Evolutionary conservation across 805 yeast species (phyloP).

Genomic region (Cyberlindnera mycetangii): DNA sequence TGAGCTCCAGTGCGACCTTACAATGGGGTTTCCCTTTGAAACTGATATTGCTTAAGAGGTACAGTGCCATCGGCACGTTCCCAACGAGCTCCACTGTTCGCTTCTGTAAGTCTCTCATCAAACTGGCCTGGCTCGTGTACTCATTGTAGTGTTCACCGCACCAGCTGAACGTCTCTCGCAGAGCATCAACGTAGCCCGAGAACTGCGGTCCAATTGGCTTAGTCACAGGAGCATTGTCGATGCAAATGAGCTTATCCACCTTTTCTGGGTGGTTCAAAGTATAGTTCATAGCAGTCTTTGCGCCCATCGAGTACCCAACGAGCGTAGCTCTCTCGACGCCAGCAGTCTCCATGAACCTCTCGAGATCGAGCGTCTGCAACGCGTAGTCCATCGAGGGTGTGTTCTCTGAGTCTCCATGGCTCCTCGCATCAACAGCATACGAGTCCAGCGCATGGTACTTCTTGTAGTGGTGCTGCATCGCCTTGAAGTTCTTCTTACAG

Average conservation of each 20-base stretch:
- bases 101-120: slow-evolving; percentile 1
- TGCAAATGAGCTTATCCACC: slow-evolving; percentile 41
- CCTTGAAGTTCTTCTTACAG: slow-evolving; percentile 40
- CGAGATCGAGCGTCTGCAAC: slow-evolving; percentile 23
- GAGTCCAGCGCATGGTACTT: slow-evolving; percentile 33
- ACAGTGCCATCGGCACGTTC: slow-evolving; percentile 11
- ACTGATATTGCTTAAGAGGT: slow-evolving; percentile 19
- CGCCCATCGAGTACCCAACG: slow-evolving; percentile 62
- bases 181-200: slow-evolving; percentile 4
- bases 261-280: slow-evolving; percentile 36
- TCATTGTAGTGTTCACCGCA: slow-evolving; percentile 1
- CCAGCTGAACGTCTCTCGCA: slow-evolving; percentile 14
- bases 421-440: slow-evolving; percentile 48
- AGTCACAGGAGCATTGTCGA: slow-evolving; percentile 44
- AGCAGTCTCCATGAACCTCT: slow-evolving; percentile 14
- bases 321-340: slow-evolving; percentile 32
- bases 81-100: slow-evolving; percentile 10
- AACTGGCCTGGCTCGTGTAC: slow-evolving; percentile 1
- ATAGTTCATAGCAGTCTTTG: slow-evolving; percentile 49
- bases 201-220: slow-evolving; percentile 34
- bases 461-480: slow-evolving; percentile 37
- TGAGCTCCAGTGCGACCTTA: slow-evolving; percentile 27
- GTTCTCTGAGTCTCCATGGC: slow-evolving; percentile 51
- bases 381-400: slow-evolving; percentile 41
- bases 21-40: slow-evolving; percentile 20